These are phyloP conservation scores for Phyllosticta capitalensis DNA, from an alignment of 2,329 filamentous ascomycete genomes.

Conservation along the genomic window DNA sequence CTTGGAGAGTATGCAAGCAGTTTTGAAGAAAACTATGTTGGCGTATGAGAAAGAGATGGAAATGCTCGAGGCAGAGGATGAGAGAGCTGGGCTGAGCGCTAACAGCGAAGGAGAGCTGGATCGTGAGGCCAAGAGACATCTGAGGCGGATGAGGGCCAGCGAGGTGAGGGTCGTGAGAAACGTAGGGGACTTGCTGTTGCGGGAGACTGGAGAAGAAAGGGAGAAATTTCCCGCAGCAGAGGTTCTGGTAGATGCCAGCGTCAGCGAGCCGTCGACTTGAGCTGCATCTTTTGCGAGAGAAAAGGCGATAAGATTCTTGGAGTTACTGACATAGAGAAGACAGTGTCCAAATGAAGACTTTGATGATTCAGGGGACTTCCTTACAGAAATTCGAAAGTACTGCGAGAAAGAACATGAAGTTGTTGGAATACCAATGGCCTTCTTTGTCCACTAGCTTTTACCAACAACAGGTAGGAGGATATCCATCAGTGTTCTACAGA, in stretches of 20 bases:
- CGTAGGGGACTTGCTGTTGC: conserved; percentile 56
- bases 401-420: no score
- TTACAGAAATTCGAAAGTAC: neutral
- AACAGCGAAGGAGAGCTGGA: conserved; percentile 39
- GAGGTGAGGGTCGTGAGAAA: conserved; percentile 80
- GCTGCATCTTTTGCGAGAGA: neutral
- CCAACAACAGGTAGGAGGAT: no score
- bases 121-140: conserved; percentile 43
- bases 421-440: no score
- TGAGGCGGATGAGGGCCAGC: conserved; percentile 71
- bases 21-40: conserved; percentile 58
- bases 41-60: conserved; percentile 58
- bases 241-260: conserved; percentile 16
- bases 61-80: conserved; percentile 35
- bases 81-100: conserved; percentile 30
- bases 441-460: no score
- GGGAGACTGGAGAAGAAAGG: conserved; percentile 56
- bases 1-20: conserved; percentile 82
- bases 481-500: no score
- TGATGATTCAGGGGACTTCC: neutral
- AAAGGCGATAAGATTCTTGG: neutral
- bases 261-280: neutral
- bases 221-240: conserved; percentile 48
- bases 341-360: neutral
- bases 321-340: neutral